A percentile compares a stretch with the other conserved stretches of the same genome.
Evolutionary conservation across 2,329 filamentous ascomycete species (phyloP).

Genomic region (Nakataea oryzae): DNA sequence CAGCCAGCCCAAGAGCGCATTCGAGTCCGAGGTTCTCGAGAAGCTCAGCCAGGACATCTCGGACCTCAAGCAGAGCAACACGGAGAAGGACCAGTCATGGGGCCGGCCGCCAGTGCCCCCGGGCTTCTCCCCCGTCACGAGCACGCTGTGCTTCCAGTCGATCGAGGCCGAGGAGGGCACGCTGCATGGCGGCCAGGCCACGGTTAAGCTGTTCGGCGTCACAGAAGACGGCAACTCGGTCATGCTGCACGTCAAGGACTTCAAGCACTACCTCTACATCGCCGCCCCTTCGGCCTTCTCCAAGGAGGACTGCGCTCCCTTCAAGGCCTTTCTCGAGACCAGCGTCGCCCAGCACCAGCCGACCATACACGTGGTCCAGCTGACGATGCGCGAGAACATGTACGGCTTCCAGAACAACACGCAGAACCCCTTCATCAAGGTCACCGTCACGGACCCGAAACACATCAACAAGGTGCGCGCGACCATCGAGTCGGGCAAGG

Average conservation of each 20-base stretch:
- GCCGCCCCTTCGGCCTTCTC: constrained; percentile 77
- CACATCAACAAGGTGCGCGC: constrained; percentile 66
- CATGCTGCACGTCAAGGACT: constrained; percentile 87
- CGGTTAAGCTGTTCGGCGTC: constrained; percentile 89
- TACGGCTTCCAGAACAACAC: constrained; percentile 91
- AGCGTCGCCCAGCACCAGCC: constrained; percentile 60
- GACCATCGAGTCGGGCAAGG: constrained; percentile 62
- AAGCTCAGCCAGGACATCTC: constrained; percentile 92
- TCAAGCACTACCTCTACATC: constrained; percentile 92
- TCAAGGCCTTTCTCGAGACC: constrained; percentile 70
- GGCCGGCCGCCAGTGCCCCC: constrained; percentile 43
- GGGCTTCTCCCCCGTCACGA: constrained; percentile 43
- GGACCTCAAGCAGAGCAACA: constrained; percentile 73
- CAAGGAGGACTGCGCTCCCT: constrained; percentile 65
- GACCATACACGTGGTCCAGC: constrained; percentile 67
- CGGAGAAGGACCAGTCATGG: constrained; percentile 93
- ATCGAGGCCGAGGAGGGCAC: constrained; percentile 92
- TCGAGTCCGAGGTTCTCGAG: constrained; percentile 89
- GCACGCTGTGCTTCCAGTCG: constrained; percentile 81
- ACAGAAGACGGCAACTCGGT: constrained; percentile 79
- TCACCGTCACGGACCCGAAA: constrained; percentile 85
- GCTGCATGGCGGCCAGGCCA: constrained; percentile 61
- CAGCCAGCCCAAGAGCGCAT: constrained; percentile 78
- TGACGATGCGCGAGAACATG: constrained; percentile 81
- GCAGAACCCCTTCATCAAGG: constrained; percentile 84